A percentile compares a stretch with the other conserved stretches of the same genome.
These are phyloP conservation scores for Biscogniauxia marginata DNA, from an alignment of 2,329 filamentous ascomycete genomes.

Conservation along the genomic window DNA sequence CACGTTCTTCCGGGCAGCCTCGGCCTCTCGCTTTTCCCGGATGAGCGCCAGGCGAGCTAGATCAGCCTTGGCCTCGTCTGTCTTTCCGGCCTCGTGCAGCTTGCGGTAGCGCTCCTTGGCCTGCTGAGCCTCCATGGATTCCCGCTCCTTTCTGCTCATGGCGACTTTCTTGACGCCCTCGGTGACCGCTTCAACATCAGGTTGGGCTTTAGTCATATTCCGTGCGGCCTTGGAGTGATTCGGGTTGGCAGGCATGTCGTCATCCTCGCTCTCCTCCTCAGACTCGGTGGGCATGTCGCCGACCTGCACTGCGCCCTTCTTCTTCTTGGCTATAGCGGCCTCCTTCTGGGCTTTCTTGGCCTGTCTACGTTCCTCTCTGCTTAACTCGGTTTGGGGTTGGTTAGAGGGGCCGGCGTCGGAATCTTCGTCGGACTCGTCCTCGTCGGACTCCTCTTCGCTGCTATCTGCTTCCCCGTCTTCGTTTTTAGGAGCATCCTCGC, in stretches of 20 bases:
- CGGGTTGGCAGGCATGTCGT: slow-evolving; percentile 80
- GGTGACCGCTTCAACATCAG: slow-evolving; percentile 48
- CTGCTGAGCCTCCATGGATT: slow-evolving; percentile 82
- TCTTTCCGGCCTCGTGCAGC: slow-evolving; percentile 91
- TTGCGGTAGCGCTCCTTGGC: slow-evolving; percentile 90
- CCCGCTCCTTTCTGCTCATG: slow-evolving; percentile 54
- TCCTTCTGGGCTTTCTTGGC: slow-evolving; percentile 89
- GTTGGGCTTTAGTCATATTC: slow-evolving; percentile 51
- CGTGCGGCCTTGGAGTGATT: slow-evolving; percentile 81
- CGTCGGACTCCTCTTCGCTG: slow-evolving; percentile 45
- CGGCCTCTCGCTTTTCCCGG: slow-evolving; percentile 80
- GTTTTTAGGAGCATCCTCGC: slow-evolving; percentile 52
- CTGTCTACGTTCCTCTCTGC: slow-evolving; percentile 83
- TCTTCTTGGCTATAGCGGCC: slow-evolving; percentile 77
- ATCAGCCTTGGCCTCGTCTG: slow-evolving; percentile 90
- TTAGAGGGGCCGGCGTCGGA: slow-evolving; percentile 45
- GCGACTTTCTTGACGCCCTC: slow-evolving; percentile 55
- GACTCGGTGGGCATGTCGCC: slow-evolving; percentile 81
- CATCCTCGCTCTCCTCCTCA: slow-evolving; percentile 54
- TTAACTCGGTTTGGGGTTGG: slow-evolving; percentile 53
- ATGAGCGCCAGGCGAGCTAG: slow-evolving; percentile 79
- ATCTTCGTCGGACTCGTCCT: slow-evolving; percentile 48
- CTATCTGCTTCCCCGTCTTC: slow-evolving; percentile 53
- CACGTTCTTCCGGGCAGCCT: slow-evolving; percentile 79
- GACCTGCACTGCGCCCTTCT: slow-evolving; percentile 69